A percentile compares a stretch with the other conserved stretches of the same genome.
Evolutionary conservation across 306 rosid genomes (phyloP).

Genomic region (Amphicarpaea edgeworthii): DNA sequence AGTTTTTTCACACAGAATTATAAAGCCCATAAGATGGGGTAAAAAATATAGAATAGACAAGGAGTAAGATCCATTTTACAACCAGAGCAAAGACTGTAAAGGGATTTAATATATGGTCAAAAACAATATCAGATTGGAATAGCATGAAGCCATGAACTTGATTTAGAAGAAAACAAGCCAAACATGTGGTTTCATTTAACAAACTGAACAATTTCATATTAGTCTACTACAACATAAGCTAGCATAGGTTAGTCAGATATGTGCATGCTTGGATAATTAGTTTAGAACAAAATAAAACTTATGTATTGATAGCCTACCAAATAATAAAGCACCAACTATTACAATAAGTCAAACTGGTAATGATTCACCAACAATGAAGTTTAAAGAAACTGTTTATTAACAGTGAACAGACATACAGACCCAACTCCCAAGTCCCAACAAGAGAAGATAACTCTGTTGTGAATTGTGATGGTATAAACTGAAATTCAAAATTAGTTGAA

Average conservation of each 20-base stretch:
- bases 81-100: conserved; percentile 8
- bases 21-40: conserved; percentile 22
- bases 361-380: background rate
- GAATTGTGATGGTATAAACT: background rate
- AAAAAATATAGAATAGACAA: background rate
- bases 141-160: conserved; percentile 24
- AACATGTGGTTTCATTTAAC: background rate
- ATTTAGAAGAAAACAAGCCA: conserved; percentile 21
- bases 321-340: conserved; percentile 4
- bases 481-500: conserved; percentile 25
- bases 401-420: conserved; percentile 4
- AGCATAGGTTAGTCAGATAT: background rate
- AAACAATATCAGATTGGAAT: conserved; percentile 36
- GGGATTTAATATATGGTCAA: conserved; percentile 28
- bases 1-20: conserved; percentile 14
- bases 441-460: conserved; percentile 4
- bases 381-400: conserved; percentile 3
- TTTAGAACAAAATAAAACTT: conserved; percentile 20
- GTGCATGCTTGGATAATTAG: background rate
- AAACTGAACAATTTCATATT: conserved; percentile 24
- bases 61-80: conserved; percentile 15
- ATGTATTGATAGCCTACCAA: conserved; percentile 15
- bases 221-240: conserved; percentile 8
- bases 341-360: background rate
- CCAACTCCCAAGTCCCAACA: conserved; percentile 1